Evolutionary conservation across 2,329 filamentous ascomycete genomes (phyloP).

Genomic region (Talaromyces albobiverticillius): DNA sequence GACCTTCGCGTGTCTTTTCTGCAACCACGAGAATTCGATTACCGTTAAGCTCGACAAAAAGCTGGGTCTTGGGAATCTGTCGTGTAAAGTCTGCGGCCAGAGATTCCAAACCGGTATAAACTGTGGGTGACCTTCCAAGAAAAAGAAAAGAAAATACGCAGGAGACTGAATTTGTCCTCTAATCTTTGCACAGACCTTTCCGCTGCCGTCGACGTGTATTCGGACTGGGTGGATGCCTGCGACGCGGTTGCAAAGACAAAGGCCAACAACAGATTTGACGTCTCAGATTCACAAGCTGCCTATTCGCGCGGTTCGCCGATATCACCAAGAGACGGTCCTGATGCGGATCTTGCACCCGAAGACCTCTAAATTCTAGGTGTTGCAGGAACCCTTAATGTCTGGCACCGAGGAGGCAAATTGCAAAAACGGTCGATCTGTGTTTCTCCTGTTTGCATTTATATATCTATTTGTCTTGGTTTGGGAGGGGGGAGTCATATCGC

Average conservation of each 20-base stretch:
- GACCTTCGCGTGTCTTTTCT: slow-evolving; percentile 95
- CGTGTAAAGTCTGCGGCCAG: slow-evolving; percentile 92
- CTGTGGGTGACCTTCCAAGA: slow-evolving; percentile 59
- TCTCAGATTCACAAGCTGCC: slow-evolving; percentile 15
- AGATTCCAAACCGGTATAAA: slow-evolving; percentile 91
- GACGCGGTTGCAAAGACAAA: slow-evolving; percentile 67
- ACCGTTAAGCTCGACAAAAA: slow-evolving; percentile 93
- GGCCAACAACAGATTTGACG: slow-evolving; percentile 37
- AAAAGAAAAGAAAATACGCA: background rate
- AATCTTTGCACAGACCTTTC: slow-evolving; percentile 78
- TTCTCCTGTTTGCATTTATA: background rate
- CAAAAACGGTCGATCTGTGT: background rate
- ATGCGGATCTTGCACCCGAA: slow-evolving; percentile 10
- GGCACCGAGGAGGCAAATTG: too few relatives aligned
- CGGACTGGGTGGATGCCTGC: slow-evolving; percentile 97
- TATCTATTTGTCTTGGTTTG: background rate
- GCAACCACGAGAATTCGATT: slow-evolving; percentile 94
- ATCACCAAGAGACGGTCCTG: slow-evolving; percentile 4
- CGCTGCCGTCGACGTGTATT: slow-evolving; percentile 90
- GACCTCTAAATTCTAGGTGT: background rate
- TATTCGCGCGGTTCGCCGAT: slow-evolving; percentile 8
- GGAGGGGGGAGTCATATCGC: slow-evolving; percentile 9
- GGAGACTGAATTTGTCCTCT: background rate
- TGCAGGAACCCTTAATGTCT: too few relatives aligned
- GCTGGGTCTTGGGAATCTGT: slow-evolving; percentile 74